Evolutionary conservation across 768 basidiomycete species (phyloP).

Genomic region (Russula brevipes): DNA sequence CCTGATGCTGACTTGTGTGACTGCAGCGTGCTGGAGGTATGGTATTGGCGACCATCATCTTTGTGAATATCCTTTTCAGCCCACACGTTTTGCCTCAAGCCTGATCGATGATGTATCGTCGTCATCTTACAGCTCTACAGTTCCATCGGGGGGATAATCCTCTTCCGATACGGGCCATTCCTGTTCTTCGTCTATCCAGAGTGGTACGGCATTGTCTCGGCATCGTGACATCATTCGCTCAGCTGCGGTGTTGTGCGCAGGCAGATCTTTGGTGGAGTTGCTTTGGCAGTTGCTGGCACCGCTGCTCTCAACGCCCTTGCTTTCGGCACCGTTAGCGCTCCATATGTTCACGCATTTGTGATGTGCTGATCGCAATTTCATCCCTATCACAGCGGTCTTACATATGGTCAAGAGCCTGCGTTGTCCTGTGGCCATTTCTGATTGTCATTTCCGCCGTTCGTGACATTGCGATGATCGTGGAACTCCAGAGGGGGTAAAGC

Average conservation of each 20-base stretch:
- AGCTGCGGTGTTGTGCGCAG: constrained; percentile 32
- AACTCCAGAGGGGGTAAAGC: constrained; percentile 63
- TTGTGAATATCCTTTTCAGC: constrained; percentile 38
- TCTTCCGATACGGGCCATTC: constrained; percentile 56
- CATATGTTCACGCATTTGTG: constrained; percentile 25
- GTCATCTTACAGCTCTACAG: constrained; percentile 50
- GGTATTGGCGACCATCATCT: constrained; percentile 59
- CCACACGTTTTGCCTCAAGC: constrained; percentile 5
- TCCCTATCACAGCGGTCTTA: constrained; percentile 52
- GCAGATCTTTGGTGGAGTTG: constrained; percentile 67
- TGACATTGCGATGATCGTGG: constrained; percentile 67
- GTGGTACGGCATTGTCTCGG: constrained; percentile 40
- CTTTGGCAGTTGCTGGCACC: constrained; percentile 45
- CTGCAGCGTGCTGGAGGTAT: constrained; percentile 64
- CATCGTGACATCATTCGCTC: constrained; percentile 1
- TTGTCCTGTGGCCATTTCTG: constrained; percentile 66
- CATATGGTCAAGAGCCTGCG: constrained; percentile 58
- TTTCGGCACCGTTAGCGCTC: constrained; percentile 49
- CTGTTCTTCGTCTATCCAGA: constrained; percentile 62
- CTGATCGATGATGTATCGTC: constrained; percentile 8
- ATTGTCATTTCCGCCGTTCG: constrained; percentile 60
- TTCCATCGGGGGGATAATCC: constrained; percentile 57
- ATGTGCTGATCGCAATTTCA: constrained; percentile 19
- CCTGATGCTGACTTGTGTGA: constrained; percentile 20
- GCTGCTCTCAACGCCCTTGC: constrained; percentile 54